phyloP scores from a whole-genome alignment of 345 rosid species.

The Aegle marmelos region DNA sequence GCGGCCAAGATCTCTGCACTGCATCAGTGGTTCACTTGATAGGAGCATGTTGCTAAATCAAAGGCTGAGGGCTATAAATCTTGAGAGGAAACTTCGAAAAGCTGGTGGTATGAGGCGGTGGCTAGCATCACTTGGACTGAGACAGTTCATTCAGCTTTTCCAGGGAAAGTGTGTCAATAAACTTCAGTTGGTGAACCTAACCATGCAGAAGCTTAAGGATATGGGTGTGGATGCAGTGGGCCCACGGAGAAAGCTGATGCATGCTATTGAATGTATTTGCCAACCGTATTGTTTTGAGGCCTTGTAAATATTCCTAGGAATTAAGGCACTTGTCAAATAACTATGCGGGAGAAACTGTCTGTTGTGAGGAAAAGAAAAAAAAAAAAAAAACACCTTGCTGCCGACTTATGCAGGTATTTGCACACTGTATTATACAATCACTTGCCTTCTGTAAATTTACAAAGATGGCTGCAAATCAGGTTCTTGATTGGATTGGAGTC shows the following conservation, averaged over 20 bases:
- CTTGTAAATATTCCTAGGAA: slow-evolving; percentile 12
- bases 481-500: neutral
- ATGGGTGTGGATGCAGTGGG: slow-evolving; percentile 96
- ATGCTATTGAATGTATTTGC: slow-evolving; percentile 82
- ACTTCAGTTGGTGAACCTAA: slow-evolving; percentile 74
- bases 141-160: slow-evolving; percentile 69
- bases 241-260: slow-evolving; percentile 91
- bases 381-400: neutral
- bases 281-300: slow-evolving; percentile 53
- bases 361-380: neutral
- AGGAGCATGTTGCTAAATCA: slow-evolving; percentile 37
- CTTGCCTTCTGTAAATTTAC: neutral
- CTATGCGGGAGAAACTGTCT: neutral
- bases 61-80: slow-evolving; percentile 63
- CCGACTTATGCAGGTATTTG: neutral
- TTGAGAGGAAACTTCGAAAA: slow-evolving; percentile 71
- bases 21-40: slow-evolving; percentile 35
- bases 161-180: slow-evolving; percentile 51
- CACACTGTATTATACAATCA: neutral
- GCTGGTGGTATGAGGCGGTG: slow-evolving; percentile 82
- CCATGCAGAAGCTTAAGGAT: slow-evolving; percentile 91
- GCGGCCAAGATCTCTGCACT: slow-evolving; percentile 34
- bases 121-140: slow-evolving; percentile 75
- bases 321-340: neutral
- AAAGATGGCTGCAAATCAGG: neutral